A percentile compares a stretch with the other conserved stretches of the same genome.
Conservation (phyloP, 2,329 filamentous ascomycete genomes). For the Monosporascus ibericus region DNA sequence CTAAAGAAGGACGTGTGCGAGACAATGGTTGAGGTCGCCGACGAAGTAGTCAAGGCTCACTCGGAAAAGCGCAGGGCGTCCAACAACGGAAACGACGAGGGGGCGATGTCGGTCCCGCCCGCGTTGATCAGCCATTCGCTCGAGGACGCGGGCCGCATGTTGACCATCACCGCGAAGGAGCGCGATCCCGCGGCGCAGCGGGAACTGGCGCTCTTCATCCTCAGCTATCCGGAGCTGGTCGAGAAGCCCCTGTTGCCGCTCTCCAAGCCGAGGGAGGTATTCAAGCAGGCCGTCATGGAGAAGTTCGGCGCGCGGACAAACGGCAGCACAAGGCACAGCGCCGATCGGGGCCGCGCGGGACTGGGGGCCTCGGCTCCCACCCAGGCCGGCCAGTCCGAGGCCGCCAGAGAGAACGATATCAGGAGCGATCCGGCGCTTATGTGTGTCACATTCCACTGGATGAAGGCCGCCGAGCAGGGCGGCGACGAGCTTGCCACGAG, state of each 20-base stretch:
- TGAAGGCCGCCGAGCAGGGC: conserved; percentile 82
- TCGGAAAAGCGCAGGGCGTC: conserved; percentile 53
- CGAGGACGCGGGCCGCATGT: conserved; percentile 80
- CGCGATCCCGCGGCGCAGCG: conserved; percentile 83
- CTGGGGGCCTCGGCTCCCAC: conserved; percentile 18
- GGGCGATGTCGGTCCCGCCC: conserved; percentile 41
- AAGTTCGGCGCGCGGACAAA: conserved; percentile 44
- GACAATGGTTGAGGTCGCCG: conserved; percentile 73
- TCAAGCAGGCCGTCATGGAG: conserved; percentile 81
- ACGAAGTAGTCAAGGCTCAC: conserved; percentile 62
- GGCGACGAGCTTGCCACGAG: conserved; percentile 79
- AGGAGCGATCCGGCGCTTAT: conserved; percentile 80
- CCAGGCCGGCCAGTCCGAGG: conserved; percentile 21
- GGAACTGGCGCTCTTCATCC: conserved; percentile 87
- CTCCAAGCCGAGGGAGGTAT: conserved; percentile 78
- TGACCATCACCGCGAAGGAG: conserved; percentile 89
- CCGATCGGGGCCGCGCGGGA: conserved; percentile 23
- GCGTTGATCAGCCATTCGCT: conserved; percentile 53
- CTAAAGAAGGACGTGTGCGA: conserved; percentile 83
- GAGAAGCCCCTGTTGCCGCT: conserved; percentile 76
- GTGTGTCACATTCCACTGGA: conserved; percentile 96
- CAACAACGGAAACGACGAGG: conserved; percentile 27
- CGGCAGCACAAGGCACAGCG: conserved; percentile 24
- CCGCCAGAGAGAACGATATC: conserved; percentile 38
- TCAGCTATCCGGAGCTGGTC: conserved; percentile 84